Evolutionary conservation across 2,329 filamentous ascomycete species (phyloP).

Genomic region (Aspergillus sp.): DNA sequence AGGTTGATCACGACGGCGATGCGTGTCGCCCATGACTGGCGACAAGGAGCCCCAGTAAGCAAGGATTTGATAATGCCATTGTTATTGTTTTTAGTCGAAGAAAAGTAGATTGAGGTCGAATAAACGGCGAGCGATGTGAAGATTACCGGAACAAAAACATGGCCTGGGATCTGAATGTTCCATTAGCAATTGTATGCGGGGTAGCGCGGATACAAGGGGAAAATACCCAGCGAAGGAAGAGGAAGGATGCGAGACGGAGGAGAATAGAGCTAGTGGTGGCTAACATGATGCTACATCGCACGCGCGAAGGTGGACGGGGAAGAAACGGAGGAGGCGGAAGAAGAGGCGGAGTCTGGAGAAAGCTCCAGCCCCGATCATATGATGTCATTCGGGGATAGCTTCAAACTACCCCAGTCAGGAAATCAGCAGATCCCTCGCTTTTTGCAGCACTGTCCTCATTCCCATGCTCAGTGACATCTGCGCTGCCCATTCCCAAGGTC

Average conservation of each 20-base stretch:
- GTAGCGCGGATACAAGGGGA: not conserved
- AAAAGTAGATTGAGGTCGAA: constrained; percentile 37
- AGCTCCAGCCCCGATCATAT: constrained; percentile 7
- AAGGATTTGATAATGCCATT: constrained; percentile 60
- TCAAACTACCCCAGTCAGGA: constrained; percentile 12
- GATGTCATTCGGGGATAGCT: constrained; percentile 10
- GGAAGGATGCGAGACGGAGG: constrained; percentile 37
- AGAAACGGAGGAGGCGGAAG: not conserved
- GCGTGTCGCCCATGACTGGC: constrained; percentile 65
- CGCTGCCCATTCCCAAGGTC: constrained; percentile 77
- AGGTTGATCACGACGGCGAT: constrained; percentile 72
- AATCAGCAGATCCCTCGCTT: constrained; percentile 29
- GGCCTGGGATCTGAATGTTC: constrained; percentile 37
- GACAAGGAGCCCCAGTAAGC: constrained; percentile 72
- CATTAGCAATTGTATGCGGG: constrained; percentile 1
- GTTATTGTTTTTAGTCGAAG: not conserved
- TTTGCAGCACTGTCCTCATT: constrained; percentile 39
- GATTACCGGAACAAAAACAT: constrained; percentile 37
- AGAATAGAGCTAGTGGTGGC: constrained; percentile 38
- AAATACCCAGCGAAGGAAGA: constrained; percentile 48
- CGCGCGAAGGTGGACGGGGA: not conserved
- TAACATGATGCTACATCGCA: constrained; percentile 27
- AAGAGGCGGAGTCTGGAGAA: not conserved
- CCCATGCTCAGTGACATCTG: constrained; percentile 58
- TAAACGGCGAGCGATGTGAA: constrained; percentile 48